A percentile compares a stretch with the other conserved stretches of the same genome.
phyloP scores from a whole-genome alignment of 1,139 yeast genomes.

The Sporopachydermia cereana region DNA sequence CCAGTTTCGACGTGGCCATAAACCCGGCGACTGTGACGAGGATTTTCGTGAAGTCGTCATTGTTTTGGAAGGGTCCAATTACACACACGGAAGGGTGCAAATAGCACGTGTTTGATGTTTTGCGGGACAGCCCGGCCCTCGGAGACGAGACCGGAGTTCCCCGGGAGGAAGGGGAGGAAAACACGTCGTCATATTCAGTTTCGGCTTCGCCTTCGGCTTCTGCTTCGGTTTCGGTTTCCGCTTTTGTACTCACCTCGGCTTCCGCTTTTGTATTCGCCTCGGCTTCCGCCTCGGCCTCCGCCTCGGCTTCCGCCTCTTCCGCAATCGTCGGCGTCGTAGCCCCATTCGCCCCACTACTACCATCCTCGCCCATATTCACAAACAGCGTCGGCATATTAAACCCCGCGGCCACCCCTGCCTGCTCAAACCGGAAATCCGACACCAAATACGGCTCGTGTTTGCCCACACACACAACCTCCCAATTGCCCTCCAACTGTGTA shows the following conservation, averaged over 20 bases:
- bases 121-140: background rate
- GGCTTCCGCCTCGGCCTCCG: background rate
- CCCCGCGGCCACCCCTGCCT: background rate
- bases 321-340: slow-evolving; percentile 3
- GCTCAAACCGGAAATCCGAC: slow-evolving; percentile 3
- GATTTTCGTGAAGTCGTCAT: slow-evolving; percentile 33
- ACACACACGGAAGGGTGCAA: background rate
- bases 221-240: background rate
- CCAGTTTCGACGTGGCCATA: slow-evolving; percentile 41
- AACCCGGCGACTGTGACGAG: slow-evolving; percentile 65
- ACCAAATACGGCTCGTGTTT: background rate
- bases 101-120: background rate
- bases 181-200: background rate
- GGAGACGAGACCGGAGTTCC: background rate
- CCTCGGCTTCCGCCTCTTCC: background rate
- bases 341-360: background rate
- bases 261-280: background rate
- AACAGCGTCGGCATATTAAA: slow-evolving; percentile 2
- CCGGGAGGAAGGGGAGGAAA: background rate
- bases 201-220: background rate
- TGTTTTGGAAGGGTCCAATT: slow-evolving; percentile 1
- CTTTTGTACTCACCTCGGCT: background rate
- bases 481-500: slow-evolving; percentile 2
- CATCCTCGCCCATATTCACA: slow-evolving; percentile 3
- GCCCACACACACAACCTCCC: slow-evolving; percentile 4